Evolutionary conservation across 1,284 basidiomycete genomes (phyloP), one percentile per base, ranked within the genome.

Genomic region (Rhodotorula sp.): DNA sequence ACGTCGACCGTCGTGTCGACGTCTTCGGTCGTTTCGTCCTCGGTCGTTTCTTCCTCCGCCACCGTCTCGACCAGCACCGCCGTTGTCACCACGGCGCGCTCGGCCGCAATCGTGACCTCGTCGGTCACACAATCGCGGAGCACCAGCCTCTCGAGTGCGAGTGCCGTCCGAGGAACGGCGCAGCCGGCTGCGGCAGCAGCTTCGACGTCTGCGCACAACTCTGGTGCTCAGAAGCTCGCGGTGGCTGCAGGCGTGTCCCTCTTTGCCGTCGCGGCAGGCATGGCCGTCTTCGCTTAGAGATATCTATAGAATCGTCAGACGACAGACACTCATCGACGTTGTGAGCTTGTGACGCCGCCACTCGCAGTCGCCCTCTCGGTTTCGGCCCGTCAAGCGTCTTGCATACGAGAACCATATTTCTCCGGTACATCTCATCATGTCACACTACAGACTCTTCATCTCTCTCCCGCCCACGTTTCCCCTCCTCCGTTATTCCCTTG

Each of bases 1-100:
- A 64, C 63, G 56, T 71, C 69, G n/a, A 19, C 60, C 34, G 43
- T 57, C 49, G 63, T 61, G 49, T 58, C 57, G 26, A 34, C 62
- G 3, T n/a, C 45, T 31, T 59, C 64, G 2, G 45, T 47, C 28
- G 19, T 49, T 21, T 47, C 58, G 8, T 56, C 61, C 4, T 54
- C 34, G 23, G 31, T 57, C 31, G 31, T 31, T 56, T 60, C 43
- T 31, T 59, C 63, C 4, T 60, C 49, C 48, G 8, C 59, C 48
- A 28, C 56, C 12, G 55, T 56, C 34, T 54, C 64, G 45, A 66
- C 60, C 48, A n/a, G 54, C 38, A 65, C 63, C 26, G 18, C 21
- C 43, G 56, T 57, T 21, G 66, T 61, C 12, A 26, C 54, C 43
- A 55, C 56, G n/a, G 38, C 52, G 19, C 23, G 48, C 28, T 54